phyloP scores from a whole-genome alignment of 208 protist genomes.

The Leishmania martiniquensis region DNA sequence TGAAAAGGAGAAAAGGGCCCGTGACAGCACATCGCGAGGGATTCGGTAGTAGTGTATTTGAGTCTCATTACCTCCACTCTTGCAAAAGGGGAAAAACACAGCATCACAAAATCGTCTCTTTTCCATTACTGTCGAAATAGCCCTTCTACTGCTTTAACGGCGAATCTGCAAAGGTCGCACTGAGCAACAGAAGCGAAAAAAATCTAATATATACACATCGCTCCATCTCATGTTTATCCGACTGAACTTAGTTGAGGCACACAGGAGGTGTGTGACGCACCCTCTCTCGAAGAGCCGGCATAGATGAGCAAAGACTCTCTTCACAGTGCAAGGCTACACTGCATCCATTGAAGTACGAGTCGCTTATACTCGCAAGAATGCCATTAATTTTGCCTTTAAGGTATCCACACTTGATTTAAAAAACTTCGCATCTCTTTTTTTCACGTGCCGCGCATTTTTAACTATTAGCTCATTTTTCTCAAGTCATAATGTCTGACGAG shows the following conservation, averaged over 20 bases:
- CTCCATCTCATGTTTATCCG: not conserved
- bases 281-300: not conserved
- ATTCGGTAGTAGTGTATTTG: not conserved
- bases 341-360: not conserved
- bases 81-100: not conserved
- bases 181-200: not conserved
- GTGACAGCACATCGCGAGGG: not conserved
- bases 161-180: not conserved
- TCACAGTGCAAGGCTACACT: not conserved
- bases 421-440: not conserved
- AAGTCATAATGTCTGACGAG: conserved; percentile 48
- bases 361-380: not conserved
- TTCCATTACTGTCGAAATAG: too few relatives aligned
- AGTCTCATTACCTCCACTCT: not conserved
- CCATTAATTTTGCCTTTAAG: not conserved
- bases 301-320: not conserved
- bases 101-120: not conserved
- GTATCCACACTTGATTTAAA: not conserved
- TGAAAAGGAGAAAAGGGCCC: not conserved
- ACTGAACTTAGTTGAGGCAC: not conserved
- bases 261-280: not conserved
- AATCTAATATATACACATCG: not conserved
- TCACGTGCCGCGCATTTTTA: not conserved
- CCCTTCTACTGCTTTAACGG: not conserved
- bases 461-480: not conserved